Conservation (phyloP, 2,329 filamentous ascomycete species). For the Alternaria longipes region DNA sequence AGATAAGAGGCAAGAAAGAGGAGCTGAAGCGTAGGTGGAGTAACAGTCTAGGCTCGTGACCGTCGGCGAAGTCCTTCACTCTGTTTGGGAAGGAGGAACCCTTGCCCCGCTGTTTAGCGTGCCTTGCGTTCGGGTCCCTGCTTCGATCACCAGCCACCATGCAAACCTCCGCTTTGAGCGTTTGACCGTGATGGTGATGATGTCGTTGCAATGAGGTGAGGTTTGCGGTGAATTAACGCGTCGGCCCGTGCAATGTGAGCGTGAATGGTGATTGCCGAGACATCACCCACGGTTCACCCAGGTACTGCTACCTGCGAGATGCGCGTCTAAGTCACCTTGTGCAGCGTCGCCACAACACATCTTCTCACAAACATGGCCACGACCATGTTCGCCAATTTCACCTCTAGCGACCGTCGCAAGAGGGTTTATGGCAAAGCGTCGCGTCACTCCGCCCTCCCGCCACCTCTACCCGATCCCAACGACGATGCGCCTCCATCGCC, state of each 20-base stretch:
- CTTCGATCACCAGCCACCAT: slow-evolving; percentile 25
- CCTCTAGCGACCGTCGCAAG: slow-evolving; percentile 47
- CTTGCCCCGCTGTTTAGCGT: slow-evolving; percentile 36
- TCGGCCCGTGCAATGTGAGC: slow-evolving; percentile 8
- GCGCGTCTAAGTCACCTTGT: slow-evolving; percentile 28
- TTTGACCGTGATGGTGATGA: slow-evolving; percentile 19
- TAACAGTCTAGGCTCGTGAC: slow-evolving; percentile 45
- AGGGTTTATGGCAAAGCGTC: slow-evolving; percentile 51
- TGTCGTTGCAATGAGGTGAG: slow-evolving; percentile 2
- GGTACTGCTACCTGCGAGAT: slow-evolving; percentile 23
- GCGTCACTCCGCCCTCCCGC: slow-evolving; percentile 31
- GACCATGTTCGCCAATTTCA: slow-evolving; percentile 40
- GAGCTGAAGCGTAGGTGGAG: slow-evolving; percentile 24
- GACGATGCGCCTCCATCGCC: slow-evolving; percentile 44
- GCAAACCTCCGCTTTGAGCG: slow-evolving; percentile 11
- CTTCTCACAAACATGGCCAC: slow-evolving; percentile 32
- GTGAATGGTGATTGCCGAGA: slow-evolving; percentile 1
- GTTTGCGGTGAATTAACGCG: slow-evolving; percentile 14
- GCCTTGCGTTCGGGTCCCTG: slow-evolving; percentile 26
- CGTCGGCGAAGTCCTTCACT: slow-evolving; percentile 44
- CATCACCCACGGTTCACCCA: slow-evolving; percentile 1
- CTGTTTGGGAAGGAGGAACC: slow-evolving; percentile 29
- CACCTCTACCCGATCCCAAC: slow-evolving; percentile 23
- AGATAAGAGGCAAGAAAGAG: slow-evolving; percentile 33
- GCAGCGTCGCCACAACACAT: slow-evolving; percentile 18